phyloP scores from a whole-genome alignment of 495 filamentous ascomycete genomes.

The Tirmania nivea region DNA sequence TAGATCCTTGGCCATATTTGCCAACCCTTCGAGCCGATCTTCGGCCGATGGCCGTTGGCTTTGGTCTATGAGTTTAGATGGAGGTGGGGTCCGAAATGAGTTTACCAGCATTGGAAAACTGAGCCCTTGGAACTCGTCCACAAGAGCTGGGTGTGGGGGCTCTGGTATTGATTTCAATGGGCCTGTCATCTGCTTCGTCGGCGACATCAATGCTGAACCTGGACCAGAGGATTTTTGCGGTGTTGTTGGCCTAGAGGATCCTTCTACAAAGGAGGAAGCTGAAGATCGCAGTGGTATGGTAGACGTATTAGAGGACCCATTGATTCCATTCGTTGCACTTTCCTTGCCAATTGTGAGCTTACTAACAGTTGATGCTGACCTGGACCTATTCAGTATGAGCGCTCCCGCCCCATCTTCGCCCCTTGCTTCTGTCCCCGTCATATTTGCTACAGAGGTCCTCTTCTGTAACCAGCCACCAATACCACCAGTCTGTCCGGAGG shows the following conservation, averaged over 20 bases:
- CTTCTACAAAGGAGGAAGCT: background rate
- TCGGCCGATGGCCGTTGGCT: too few relatives aligned
- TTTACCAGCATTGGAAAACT: background rate
- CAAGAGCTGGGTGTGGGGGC: background rate
- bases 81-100: background rate
- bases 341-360: too few relatives aligned
- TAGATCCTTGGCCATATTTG: constrained; percentile 13
- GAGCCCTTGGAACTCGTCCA: background rate
- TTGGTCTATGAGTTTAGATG: constrained; percentile 5
- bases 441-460: too few relatives aligned
- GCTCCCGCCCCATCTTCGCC: too few relatives aligned
- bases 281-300: background rate
- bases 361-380: too few relatives aligned
- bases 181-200: background rate
- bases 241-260: background rate
- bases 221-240: background rate
- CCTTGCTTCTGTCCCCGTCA: too few relatives aligned
- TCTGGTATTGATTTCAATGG: background rate
- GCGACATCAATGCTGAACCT: background rate
- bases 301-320: background rate
- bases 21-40: constrained; percentile 9
- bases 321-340: too few relatives aligned
- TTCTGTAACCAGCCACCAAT: background rate
- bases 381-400: too few relatives aligned
- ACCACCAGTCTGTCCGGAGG: background rate